These are phyloP conservation scores for Pyrrhoderma lamaoense DNA, from an alignment of 1,284 basidiomycete genomes.

Conservation along the genomic window DNA sequence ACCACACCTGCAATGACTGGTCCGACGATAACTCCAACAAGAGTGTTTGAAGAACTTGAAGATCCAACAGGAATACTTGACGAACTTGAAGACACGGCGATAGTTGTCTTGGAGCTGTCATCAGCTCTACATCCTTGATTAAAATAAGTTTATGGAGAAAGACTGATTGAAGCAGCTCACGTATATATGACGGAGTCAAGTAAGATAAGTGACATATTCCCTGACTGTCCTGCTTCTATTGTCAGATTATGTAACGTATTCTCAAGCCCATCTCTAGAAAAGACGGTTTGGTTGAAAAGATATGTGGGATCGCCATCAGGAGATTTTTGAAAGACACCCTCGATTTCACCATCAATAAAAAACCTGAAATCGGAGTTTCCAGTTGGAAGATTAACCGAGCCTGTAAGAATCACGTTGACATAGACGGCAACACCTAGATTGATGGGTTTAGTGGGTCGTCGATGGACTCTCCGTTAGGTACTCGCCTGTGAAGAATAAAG, in stretches of 20 bases:
- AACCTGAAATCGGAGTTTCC: constrained; percentile 16
- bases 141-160: neutral
- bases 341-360: constrained; percentile 2
- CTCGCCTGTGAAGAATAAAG: constrained; percentile 3
- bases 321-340: constrained; percentile 1
- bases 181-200: constrained; percentile 15
- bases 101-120: neutral
- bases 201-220: constrained; percentile 7
- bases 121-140: neutral
- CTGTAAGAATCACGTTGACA: constrained; percentile 9
- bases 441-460: neutral
- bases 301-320: constrained; percentile 5
- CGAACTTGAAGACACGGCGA: neutral
- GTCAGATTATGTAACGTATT: constrained; percentile 4
- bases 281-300: constrained; percentile 6
- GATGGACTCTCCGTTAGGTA: neutral
- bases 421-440: constrained; percentile 11
- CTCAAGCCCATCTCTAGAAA: neutral
- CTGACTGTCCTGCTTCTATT: constrained; percentile 7
- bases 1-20: neutral
- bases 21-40: constrained; percentile 6
- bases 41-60: neutral
- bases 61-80: neutral
- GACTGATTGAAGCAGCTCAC: constrained; percentile 3
- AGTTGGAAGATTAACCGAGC: neutral